Conservation (phyloP, 2,329 filamentous ascomycete genomes). For the Colletotrichum filicis region DNA sequence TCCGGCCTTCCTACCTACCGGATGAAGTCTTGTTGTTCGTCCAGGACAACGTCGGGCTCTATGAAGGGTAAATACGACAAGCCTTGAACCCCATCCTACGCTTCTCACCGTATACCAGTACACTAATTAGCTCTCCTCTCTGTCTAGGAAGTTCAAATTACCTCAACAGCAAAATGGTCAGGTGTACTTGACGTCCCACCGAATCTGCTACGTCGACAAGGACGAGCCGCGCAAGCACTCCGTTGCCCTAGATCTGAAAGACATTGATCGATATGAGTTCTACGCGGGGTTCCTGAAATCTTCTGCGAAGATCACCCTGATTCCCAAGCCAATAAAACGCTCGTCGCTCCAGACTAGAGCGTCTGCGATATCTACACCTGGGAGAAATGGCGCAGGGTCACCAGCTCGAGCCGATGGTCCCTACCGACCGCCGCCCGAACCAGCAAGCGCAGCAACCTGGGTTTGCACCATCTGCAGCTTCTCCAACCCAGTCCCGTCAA, state of each 20-base stretch:
- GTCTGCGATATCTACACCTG: slow-evolving; percentile 56
- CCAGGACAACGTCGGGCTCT: slow-evolving; percentile 95
- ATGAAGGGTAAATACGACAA: slow-evolving; percentile 80
- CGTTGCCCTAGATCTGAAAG: slow-evolving; percentile 86
- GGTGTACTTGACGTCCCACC: slow-evolving; percentile 95
- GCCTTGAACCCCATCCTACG: background rate
- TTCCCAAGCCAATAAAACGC: slow-evolving; percentile 82
- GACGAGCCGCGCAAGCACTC: slow-evolving; percentile 87
- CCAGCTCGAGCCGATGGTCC: slow-evolving; percentile 57
- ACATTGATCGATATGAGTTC: slow-evolving; percentile 90
- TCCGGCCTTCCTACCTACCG: slow-evolving; percentile 90
- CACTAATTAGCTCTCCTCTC: background rate
- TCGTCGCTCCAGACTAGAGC: slow-evolving; percentile 67
- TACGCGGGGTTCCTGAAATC: slow-evolving; percentile 96
- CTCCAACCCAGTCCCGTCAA: slow-evolving; percentile 90
- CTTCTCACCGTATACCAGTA: background rate
- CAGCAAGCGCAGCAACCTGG: slow-evolving; percentile 79
- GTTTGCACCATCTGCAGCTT: slow-evolving; percentile 96
- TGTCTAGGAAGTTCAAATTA: slow-evolving; percentile 78
- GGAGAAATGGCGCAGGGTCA: slow-evolving; percentile 58
- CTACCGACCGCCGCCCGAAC: slow-evolving; percentile 55
- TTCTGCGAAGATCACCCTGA: slow-evolving; percentile 90
- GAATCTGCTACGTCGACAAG: slow-evolving; percentile 94
- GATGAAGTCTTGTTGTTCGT: slow-evolving; percentile 97
- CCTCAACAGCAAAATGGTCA: slow-evolving; percentile 94